Evolutionary conservation across 257 asterid species (phyloP), one percentile per base, ranked within the genome.

Genomic region (Solanum chilense): DNA sequence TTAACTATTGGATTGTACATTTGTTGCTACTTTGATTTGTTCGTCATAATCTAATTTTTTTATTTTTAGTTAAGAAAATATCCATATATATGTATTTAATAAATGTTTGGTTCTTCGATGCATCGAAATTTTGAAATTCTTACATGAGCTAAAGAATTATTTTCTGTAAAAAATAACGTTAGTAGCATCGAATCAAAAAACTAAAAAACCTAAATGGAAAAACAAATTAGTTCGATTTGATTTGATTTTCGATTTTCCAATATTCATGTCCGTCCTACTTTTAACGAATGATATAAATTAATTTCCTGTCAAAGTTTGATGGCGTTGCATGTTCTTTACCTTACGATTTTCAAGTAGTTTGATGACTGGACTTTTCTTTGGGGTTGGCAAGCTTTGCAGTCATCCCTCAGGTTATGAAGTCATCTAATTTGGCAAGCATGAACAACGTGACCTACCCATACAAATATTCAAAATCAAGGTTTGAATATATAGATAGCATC

Each of bases 131-230:
- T 6, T 52, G 3, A 52, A 3, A 52, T 23, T 7, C 62, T 52
- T 52, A 16, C 10, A 52, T 4, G 2, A 52, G 20, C 5, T 0
- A 11, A 52, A 52, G 62, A 52, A 52, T 10, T 5, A 52, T 0
- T 7, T 52, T 52, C 2, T 2, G 0, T 0, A 18, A 52, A 16
- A 52, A 18, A 52, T 18, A 52, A 18, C 2, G 7, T 52, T n/a
- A 7, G 7, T n/a, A 7, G 7, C 2, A 52, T 52, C n/a, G 3
- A 52, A 18, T 23, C 5, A 0, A 42, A 52, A 52, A 41, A 6
- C 9, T 1, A 0, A 39, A 7, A 8, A 39, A 41, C 44, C 11
- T 6, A 41, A 18, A 18, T 3, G 0, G 5, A 52, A 52, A 2
- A 52, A 52, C 2, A 10, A 52, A 52, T 52, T 18, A 52, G 2